Base-by-base conservation (phyloP, 805 yeast species). In the Metschnikowia henanensis region DNA sequence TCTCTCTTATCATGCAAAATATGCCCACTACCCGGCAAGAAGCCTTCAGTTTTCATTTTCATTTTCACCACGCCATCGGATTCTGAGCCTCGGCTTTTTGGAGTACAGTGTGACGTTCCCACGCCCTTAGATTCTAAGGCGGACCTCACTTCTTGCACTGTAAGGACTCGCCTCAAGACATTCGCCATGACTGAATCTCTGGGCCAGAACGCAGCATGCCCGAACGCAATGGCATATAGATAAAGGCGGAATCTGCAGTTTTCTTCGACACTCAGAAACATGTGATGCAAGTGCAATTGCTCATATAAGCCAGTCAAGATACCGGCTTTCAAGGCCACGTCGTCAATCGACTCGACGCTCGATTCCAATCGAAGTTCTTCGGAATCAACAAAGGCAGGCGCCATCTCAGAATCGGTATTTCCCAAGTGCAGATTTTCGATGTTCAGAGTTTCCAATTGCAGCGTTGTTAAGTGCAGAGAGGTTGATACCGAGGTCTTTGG, bases 171-270 rank as follows among this genome's bases (percentile, higher is more conserved):
- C 29, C 36, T 26, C 41, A 47, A 35, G 9, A 47, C 43, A 17
- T 37, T 33, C 5, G 35, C 18, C 38, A 39, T 32, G 28, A 47
- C 37, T 9, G 30, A 18, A 22, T 47, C 47, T n/a, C 17, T 5
- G 15, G 47, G 37, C 50, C 50, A 47, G 21, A 25, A 25, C 13
- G 18, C 29, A 3, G 33, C 32, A 2, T 43, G 45, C 13, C 47
- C 45, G 31, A 30, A 38, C 5, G 40, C 39, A 8, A 49, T 36
- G 9, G 55, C 53, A 26, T 48, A 37, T 6, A 52, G 45, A 40
- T 36, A 43, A 18, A 52, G 41, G 7, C 57, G 47, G 39, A 52
- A 52, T 23, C 39, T 41, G 35, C 46, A 45, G 33, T 52, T 51
- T 13, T 36, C 43, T 21, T 42, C 49, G 2, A 13, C 17, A 9